Conservation (phyloP, 768 basidiomycete genomes). For the Calocybe gangraenosa region DNA sequence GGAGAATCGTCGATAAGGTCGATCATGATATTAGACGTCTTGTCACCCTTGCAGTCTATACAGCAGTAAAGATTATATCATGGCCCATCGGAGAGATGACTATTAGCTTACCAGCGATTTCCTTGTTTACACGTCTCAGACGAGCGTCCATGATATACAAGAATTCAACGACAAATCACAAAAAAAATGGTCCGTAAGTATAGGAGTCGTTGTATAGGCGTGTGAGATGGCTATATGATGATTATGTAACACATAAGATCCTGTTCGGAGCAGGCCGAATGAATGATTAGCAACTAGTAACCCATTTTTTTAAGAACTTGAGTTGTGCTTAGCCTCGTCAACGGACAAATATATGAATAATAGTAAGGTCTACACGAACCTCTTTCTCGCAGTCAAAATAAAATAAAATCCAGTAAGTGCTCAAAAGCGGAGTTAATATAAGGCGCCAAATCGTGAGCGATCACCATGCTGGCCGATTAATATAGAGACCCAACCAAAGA, state of each 20-base stretch:
- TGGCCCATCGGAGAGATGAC: neutral
- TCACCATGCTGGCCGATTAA: too few relatives aligned
- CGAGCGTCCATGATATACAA: constrained; percentile 70
- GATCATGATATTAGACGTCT: constrained; percentile 80
- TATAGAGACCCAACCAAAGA: too few relatives aligned
- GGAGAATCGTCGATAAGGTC: constrained; percentile 86
- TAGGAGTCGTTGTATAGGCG: constrained; percentile 1
- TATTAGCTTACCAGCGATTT: constrained; percentile 69
- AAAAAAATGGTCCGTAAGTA: constrained; percentile 1
- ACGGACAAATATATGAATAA: too few relatives aligned
- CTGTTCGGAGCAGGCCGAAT: too few relatives aligned
- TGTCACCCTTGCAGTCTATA: constrained; percentile 93
- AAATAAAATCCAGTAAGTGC: too few relatives aligned
- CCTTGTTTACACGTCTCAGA: constrained; percentile 88
- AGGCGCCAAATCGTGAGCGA: too few relatives aligned
- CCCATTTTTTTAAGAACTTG: too few relatives aligned
- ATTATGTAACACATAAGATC: constrained; percentile 8
- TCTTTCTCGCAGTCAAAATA: too few relatives aligned
- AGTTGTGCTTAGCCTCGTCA: too few relatives aligned
- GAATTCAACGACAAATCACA: constrained; percentile 8
- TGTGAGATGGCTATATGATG: constrained; percentile 1
- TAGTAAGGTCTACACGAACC: too few relatives aligned
- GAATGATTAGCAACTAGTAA: too few relatives aligned
- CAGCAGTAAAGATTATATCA: neutral
- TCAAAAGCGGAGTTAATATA: too few relatives aligned